Evolutionary conservation across 2,329 filamentous ascomycete genomes (phyloP), one percentile per base, ranked within the genome.

Genomic region (Lecanosticta acicola): DNA sequence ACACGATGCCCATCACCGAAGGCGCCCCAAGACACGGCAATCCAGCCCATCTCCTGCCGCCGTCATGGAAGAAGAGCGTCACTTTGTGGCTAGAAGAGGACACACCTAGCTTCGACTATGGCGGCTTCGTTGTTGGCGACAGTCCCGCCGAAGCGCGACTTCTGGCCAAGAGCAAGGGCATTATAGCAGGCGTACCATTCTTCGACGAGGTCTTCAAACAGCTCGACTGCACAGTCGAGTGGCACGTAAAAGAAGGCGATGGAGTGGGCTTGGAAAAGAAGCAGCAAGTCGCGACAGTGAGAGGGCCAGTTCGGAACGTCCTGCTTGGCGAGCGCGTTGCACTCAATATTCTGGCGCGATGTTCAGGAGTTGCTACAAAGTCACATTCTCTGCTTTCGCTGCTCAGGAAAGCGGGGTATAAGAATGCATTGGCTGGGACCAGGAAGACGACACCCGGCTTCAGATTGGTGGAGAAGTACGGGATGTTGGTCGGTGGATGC

Each of bases 361-460:
- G 93, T 69, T 94, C 89, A 1, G 93, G 91, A 35, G 82, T 98
- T 53, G 93, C 93, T 14, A 87, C 85, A 13, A 82, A 72, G 59
- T 65, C 54, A 19, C 60, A 69, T 38, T 65, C 66, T 8, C 68
- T 81, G 32, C 68, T 81, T 3, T 52, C 65, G 19, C 69, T 78
- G 20, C 70, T 81, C 14, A 73, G 77, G 37, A 64, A 70, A 8
- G 74, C 78, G 2, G 90, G 90, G 2, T 97, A 91, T 71, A 73
- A 71, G 20, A 91, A 91, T 48, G 84, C 83, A 2, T 73, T 98
- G n/a, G 91, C 93, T 0, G 93, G 93, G 35, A 98, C 93, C 37
- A 79, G 93, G 63, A 98, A 98, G 74, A 98, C 93, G 0, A 98
- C 93, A 0, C 93, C 93, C 0, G 93, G 93, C 0, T 98, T 97